Base-by-base conservation (phyloP, 352 stramenopile genomes). In the Lagenidium sp. region DNA sequence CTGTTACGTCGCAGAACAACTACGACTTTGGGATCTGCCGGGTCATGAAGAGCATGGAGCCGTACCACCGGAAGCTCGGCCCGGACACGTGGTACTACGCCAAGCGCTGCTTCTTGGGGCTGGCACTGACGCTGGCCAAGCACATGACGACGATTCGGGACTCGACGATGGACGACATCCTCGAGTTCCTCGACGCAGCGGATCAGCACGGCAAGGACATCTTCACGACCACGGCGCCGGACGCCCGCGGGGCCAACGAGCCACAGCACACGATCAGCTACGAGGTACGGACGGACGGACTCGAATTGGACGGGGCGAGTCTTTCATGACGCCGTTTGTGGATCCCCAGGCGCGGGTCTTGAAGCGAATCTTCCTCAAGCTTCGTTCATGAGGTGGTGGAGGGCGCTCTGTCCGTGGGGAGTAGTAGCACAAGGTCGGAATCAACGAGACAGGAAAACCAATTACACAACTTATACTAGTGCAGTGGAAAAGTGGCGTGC, bases 11-110 rank as follows among this genome's bases (percentile, higher is more conserved):
- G 16, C n/a, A 78, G 60, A 91, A 94, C 51, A 98, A 98, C 67
- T 98, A 96, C 57, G 94, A 97, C 59, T 98, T 98, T 70, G 92
- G 91, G 24, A 97, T 98, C 40, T 96, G 78, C 40, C 72, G 93
- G 23, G 92, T 98, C 44, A 97, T 91, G 78, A 91, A 91, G 65
- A 96, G 85, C 37, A 83, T 98, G 53, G 85, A 98, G 68, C 92
- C 95, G 38, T 97, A 98, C 60, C 84, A 98, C 37, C 95, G 89
- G 40, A 98, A 98, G 57, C 73, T 98, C 8, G 85, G 87, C 10
- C 81, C 85, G 0, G 89, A 98, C 52, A 98, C 94, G 28, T 98
- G 94, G 93, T 97, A 94, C 60, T 97, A 97, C 66, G 81, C 84
- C 24, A 98, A 98, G 65, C 75, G 86, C 25, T 98, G 92, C 60